Base-by-base conservation (phyloP, 306 rosid species). In the Dryas octopetala region DNA sequence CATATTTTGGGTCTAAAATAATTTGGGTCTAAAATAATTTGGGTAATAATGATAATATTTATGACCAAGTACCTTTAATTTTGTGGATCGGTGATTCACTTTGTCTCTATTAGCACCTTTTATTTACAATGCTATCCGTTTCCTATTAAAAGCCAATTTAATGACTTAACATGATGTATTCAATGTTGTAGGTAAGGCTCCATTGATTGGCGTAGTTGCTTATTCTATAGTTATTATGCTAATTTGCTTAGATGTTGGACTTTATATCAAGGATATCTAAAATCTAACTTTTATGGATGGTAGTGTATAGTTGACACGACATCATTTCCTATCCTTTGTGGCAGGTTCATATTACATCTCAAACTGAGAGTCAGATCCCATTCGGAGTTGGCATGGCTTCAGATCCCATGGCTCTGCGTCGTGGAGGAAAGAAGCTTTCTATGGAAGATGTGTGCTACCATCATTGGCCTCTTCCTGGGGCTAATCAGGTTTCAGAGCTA, bases 361-460 rank as follows among this genome's bases (percentile, higher is more conserved):
- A 84, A 85, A 84, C 66, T 73, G 86, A 71, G 77, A 82, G 74
- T 79, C 89, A 76, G 78, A 69, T 89, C 68, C 97, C 97, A 46
- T 90, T 92, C 83, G 92, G 94, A 82, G 86, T 92, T 84, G 99
- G 99, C 70, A 45, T 96, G 83, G 94, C 92, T 60, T 89, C 99
- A 52, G 99, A 92, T 88, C 97, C 99, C 50, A 96, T 96, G 98
- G 85, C 99, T 83, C 41, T 92, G 78, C 99, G 96, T 64, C 92
- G 92, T 76, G 99, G 99, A 81, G 98, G 86, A 54, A 96, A 91
- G 78, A 89, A 84, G 81, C 85, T 88, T 64, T 85, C 94, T n/a
- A 96, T 96, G 99, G 99, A 96, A 86, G 99, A 96, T 78, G 94
- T 96, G 68, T 89, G 90, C 90, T 92, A 84, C 80, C 83, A 84